A percentile compares a stretch with the other conserved stretches of the same genome.
These are phyloP conservation scores for Penicilliopsis zonata DNA, from an alignment of 495 filamentous ascomycete species.

Conservation along the genomic window DNA sequence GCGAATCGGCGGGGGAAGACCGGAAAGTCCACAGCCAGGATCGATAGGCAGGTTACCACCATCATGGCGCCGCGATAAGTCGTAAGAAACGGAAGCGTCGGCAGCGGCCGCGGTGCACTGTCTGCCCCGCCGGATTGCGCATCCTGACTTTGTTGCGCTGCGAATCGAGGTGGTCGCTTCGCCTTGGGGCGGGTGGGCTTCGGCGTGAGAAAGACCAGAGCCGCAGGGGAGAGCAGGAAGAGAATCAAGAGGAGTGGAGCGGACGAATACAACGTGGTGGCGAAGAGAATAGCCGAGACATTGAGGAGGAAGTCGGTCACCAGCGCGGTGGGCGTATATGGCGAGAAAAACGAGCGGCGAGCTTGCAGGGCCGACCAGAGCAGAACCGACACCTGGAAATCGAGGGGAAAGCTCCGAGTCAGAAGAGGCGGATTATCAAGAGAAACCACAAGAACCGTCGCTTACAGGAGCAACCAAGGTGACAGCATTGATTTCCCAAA, in stretches of 20 bases:
- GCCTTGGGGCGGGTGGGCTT: slow-evolving; percentile 32
- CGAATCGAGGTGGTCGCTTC: slow-evolving; percentile 42
- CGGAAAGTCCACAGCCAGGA: slow-evolving; percentile 93
- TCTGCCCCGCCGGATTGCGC: slow-evolving; percentile 5
- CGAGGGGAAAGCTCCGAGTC: neutral
- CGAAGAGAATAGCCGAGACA: slow-evolving; percentile 67
- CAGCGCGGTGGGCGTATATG: slow-evolving; percentile 54
- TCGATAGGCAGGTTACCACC: slow-evolving; percentile 81
- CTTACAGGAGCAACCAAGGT: slow-evolving; percentile 75
- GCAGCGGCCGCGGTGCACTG: slow-evolving; percentile 38
- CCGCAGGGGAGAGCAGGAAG: slow-evolving; percentile 59
- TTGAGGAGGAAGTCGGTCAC: slow-evolving; percentile 79
- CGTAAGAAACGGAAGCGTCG: slow-evolving; percentile 83
- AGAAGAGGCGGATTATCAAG: neutral
- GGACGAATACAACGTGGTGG: slow-evolving; percentile 74
- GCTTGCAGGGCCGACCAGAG: slow-evolving; percentile 87
- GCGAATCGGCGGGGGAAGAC: slow-evolving; percentile 90
- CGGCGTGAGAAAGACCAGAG: slow-evolving; percentile 45
- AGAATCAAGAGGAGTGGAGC: slow-evolving; percentile 62
- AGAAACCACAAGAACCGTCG: slow-evolving; percentile 4
- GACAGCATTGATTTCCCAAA: slow-evolving; percentile 78
- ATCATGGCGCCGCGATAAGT: slow-evolving; percentile 86
- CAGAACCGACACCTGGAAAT: slow-evolving; percentile 56
- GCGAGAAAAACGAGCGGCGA: slow-evolving; percentile 71
- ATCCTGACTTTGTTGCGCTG: slow-evolving; percentile 13